Evolutionary conservation across 768 basidiomycete species (phyloP).

Genomic region (Tulasnella calospora): DNA sequence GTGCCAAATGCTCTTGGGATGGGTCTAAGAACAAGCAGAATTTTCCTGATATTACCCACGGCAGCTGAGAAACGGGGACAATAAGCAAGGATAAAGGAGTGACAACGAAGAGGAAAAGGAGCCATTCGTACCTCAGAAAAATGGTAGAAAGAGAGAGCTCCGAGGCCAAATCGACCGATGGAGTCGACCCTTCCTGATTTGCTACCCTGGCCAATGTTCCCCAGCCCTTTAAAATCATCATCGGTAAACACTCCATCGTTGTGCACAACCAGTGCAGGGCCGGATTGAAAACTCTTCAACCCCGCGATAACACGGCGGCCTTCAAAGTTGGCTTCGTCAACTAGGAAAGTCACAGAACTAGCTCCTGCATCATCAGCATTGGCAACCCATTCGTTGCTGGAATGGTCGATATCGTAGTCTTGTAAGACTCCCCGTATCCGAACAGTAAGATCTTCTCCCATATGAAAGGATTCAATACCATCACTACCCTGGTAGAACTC

Average conservation of each 20-base stretch:
- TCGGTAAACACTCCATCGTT: slow-evolving; percentile 44
- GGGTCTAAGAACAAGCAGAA: slow-evolving; percentile 46
- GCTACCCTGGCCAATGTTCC: slow-evolving; percentile 45
- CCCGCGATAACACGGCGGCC: slow-evolving; percentile 34
- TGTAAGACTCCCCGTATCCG: slow-evolving; percentile 44
- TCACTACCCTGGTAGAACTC: slow-evolving; percentile 25
- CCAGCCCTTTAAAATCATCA: slow-evolving; percentile 47
- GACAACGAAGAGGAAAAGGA: slow-evolving; percentile 28
- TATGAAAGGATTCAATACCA: slow-evolving; percentile 39
- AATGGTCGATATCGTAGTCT: slow-evolving; percentile 44
- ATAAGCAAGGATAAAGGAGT: neutral
- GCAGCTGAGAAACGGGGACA: slow-evolving; percentile 27
- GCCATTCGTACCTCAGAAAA: slow-evolving; percentile 48
- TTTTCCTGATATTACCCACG: slow-evolving; percentile 37
- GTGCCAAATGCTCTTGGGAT: slow-evolving; percentile 41
- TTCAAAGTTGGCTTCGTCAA: slow-evolving; percentile 36
- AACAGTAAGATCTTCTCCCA: slow-evolving; percentile 44
- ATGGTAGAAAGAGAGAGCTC: slow-evolving; percentile 51
- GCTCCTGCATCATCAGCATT: slow-evolving; percentile 52
- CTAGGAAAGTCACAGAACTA: slow-evolving; percentile 40
- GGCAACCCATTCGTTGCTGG: slow-evolving; percentile 50
- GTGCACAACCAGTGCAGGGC: slow-evolving; percentile 44
- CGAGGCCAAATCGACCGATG: slow-evolving; percentile 52
- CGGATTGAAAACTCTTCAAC: slow-evolving; percentile 38
- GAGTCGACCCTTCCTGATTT: slow-evolving; percentile 40